These are phyloP conservation scores for Dichomitus squalens DNA, from an alignment of 1,284 basidiomycete genomes.

Conservation along the genomic window DNA sequence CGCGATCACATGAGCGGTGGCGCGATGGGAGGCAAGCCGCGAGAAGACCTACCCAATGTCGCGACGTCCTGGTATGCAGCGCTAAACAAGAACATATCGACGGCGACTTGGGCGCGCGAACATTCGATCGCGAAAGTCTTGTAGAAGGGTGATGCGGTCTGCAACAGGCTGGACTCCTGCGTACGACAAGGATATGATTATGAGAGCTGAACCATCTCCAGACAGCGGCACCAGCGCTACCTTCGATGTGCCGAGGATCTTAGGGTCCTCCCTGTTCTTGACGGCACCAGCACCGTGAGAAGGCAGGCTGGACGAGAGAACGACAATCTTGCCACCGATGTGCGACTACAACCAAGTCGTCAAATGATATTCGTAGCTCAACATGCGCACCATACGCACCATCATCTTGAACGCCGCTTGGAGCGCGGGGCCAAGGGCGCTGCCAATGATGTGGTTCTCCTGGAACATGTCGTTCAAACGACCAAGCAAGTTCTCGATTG, in stretches of 20 bases:
- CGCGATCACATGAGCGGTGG: conserved; percentile 11
- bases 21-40: neutral
- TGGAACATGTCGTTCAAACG: conserved; percentile 96
- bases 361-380: neutral
- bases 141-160: conserved; percentile 93
- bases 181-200: neutral
- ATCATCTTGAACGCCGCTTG: conserved; percentile 97
- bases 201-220: neutral
- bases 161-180: conserved; percentile 85
- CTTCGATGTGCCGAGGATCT: conserved; percentile 94
- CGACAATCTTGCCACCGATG: conserved; percentile 95
- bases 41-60: conserved; percentile 62
- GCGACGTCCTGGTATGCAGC: conserved; percentile 95
- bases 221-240: conserved; percentile 41
- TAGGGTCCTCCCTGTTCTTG: conserved; percentile 96
- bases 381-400: conserved; percentile 44
- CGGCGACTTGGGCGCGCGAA: conserved; percentile 94
- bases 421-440: conserved; percentile 93
- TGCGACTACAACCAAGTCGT: conserved; percentile 51
- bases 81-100: conserved; percentile 99
- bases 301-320: conserved; percentile 87
- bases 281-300: conserved; percentile 89
- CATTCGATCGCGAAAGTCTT: conserved; percentile 99
- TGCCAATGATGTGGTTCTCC: conserved; percentile 89
- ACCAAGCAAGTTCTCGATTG: conserved; percentile 83